Base-by-base conservation (phyloP, 1,284 basidiomycete species). In the Boletus sp. region DNA sequence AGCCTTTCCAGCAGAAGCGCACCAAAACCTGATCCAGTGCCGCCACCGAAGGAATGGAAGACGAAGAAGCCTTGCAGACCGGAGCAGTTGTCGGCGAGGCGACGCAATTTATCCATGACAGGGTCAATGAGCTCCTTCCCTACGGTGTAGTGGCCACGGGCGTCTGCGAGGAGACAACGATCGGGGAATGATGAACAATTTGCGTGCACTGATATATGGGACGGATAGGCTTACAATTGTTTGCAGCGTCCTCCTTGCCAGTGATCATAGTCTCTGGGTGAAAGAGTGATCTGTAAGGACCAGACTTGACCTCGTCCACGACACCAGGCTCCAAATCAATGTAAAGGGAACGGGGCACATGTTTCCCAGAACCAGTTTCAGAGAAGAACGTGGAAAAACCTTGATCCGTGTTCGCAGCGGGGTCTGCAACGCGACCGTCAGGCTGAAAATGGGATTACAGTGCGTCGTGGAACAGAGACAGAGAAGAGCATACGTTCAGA, bases 51-150 rank as follows among this genome's bases (percentile, higher is more conserved):
- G 38, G 96, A 99, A 78, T 99, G 96, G 84, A 99, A 99, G 66
- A 99, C 93, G 69, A 99, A 99, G 83, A 99, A 99, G 61, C 96
- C 95, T 73, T 99, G 96, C 38, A 99, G 86, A 68, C 96, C 96
- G 38, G 87, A 86, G 78, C 94, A 97, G 75, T 95, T 96, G 74
- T 99, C 96, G 50, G 95, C 92, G 56, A 99, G 84, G 61, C 92
- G 88, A 66, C 96, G 91, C 57, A 98, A 77, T 70, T 89, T 94
- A 74, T 99, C 96, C 82, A 98, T 91, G 50, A 95, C 94, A 46
- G 85, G 80, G 64, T 90, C 87, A 46, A 93, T 91, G 61, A 88
- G 83, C 72, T 97, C 94, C 73, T 97, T 98, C 59, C 94, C 94
- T 64, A 98, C 82, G 51, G 95, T 99, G 77, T 99, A 98, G 73